Conservation (phyloP, 108 stramenopile species). For the Aurantiochytrium sp. region DNA sequence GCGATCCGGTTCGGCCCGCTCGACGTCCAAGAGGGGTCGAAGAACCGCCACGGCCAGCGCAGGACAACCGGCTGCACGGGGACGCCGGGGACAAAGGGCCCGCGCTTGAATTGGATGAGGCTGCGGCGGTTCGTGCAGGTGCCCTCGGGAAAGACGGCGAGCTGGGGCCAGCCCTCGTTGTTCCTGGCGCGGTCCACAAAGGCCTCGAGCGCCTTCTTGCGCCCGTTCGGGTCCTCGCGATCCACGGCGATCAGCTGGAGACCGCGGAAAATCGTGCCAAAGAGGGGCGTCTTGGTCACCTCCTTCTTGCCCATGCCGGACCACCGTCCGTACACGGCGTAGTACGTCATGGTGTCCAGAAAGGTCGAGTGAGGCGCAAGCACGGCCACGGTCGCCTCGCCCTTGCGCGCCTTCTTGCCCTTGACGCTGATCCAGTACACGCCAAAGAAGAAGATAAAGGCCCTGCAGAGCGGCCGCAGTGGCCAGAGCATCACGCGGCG, state of each 20-base stretch:
- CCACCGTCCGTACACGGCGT: neutral
- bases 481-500: neutral
- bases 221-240: neutral
- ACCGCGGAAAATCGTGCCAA: neutral
- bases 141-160: constrained; percentile 54
- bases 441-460: neutral
- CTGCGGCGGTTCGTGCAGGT: constrained; percentile 50
- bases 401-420: neutral
- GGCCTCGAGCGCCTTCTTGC: neutral
- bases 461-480: neutral
- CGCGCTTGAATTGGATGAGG: constrained; percentile 46
- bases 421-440: constrained; percentile 19
- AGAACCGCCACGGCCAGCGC: neutral
- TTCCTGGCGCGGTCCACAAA: neutral
- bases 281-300: neutral
- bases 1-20: neutral
- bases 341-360: constrained; percentile 7
- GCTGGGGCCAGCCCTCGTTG: neutral
- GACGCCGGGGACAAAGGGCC: constrained; percentile 49
- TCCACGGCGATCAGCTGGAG: constrained; percentile 3
- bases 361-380: constrained; percentile 12
- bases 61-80: constrained; percentile 46
- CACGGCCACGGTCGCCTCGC: neutral
- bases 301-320: constrained; percentile 3
- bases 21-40: constrained; percentile 29